These are phyloP conservation scores for Lactifluus subvellereus DNA, from an alignment of 768 basidiomycete species.

Conservation along the genomic window DNA sequence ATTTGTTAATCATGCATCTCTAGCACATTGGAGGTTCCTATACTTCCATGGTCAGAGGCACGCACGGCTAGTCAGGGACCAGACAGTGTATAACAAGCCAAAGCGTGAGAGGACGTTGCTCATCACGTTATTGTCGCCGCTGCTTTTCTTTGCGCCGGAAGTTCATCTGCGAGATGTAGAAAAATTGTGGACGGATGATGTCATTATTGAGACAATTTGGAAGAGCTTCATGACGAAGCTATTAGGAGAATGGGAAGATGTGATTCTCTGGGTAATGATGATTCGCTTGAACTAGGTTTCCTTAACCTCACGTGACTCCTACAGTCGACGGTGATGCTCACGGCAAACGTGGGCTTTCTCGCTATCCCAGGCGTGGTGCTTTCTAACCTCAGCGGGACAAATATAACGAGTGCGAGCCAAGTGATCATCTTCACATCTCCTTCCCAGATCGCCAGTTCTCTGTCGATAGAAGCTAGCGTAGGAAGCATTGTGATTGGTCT, in stretches of 20 bases:
- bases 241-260: conserved; percentile 2
- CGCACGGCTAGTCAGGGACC: not conserved
- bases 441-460: no score
- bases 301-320: no score
- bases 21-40: conserved; percentile 17
- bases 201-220: conserved; percentile 4
- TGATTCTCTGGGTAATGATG: no score
- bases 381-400: not conserved
- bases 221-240: conserved; percentile 7
- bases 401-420: not conserved
- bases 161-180: conserved; percentile 5
- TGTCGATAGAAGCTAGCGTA: no score
- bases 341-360: no score
- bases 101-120: conserved; percentile 1
- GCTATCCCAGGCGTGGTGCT: not conserved
- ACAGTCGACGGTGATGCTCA: no score
- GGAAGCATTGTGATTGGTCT: conserved; percentile 35
- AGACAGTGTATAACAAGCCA: not conserved
- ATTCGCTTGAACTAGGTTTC: no score
- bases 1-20: not conserved
- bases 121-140: conserved; percentile 11
- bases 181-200: conserved; percentile 4
- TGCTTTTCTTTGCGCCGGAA: conserved; percentile 17
- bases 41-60: conserved; percentile 3
- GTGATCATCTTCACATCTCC: not conserved